Base-by-base conservation (phyloP, 2,329 filamentous ascomycete genomes). In the Xylariaceae sp. region DNA sequence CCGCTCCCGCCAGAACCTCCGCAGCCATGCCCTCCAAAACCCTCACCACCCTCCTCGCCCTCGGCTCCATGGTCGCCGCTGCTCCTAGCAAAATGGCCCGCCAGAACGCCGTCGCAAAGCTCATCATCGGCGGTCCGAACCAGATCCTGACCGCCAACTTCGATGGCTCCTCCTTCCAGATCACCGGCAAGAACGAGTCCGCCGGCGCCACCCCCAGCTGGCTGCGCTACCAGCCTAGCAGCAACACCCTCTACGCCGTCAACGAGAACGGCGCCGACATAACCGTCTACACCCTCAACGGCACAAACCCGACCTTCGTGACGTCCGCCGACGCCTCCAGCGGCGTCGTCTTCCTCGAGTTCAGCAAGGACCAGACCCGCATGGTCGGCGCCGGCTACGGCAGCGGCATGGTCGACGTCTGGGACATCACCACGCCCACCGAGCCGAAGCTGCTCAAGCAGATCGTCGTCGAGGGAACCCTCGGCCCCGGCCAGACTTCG, bases 271-370 rank as follows among this genome's bases (percentile, higher is more conserved):
- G 69, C 58, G 64, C 66, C 47, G 61, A 65, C 42, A 65, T 74
- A n/a, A 70, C 71, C 54, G 62, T 73, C 15, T 76, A 76, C 61
- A 67, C 63, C 16, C 67, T 76, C 30, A 68, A 76, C 55, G 68
- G 76, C 55, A 67, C 68, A 56, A 63, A 63, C 36, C 63, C 74
- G 0, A 55, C 49, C 2, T 61, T 63, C 10, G 61, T 67, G 36
- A 61, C 68, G 2, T 59, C 67, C 16, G 63, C 59, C 48, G 68
- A 63, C 5, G 74, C 71, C 37, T 74, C 73, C 39, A 39, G 57
- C 0, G 77, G 77, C 42, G 72, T 77, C 9, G 78, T 80, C 30
- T 74, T 73, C 57, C 70, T 80, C 21, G 75, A 70, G 44, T 75
- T 79, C 66, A 76, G 72, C 66, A 50, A 63, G 47, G 71, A 77